Base-by-base conservation (phyloP, 2,329 filamentous ascomycete species). In the Fusarium newnesense region DNA sequence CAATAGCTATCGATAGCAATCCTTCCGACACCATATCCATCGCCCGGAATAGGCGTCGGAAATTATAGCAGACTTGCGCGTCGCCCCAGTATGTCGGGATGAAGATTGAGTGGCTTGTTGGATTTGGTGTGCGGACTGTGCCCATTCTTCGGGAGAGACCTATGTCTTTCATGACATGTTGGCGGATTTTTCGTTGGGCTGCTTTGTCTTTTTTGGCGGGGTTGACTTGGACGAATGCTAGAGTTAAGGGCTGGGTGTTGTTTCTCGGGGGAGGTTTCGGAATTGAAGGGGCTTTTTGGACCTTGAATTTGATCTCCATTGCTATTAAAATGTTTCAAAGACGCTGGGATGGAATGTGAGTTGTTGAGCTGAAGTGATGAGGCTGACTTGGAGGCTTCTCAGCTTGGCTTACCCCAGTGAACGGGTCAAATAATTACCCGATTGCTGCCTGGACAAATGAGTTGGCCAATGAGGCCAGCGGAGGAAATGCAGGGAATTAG, bases 91-190 rank as follows among this genome's bases (percentile, higher is more conserved):
- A 67, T 2, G 58, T 53, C 2, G 72, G 72, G 2, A 50, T 30
- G 11, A 60, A 39, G 12, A n/a, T n/a, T 4, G 24, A 34, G 21
- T 66, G 28, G 9, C 40, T 24, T 21, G 34, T 32, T 5, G 44
- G 28, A 4, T 61, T 34, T 12, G 16, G 4, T 8, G 15, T 28
- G 2, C 49, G 12, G 9, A 26, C 9, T 46, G 37, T 13, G 3
- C 59, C 28, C 19, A 42, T 56, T 60, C 74, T 47, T 15, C 74
- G 47, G 16, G 74, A 67, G 16, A 28, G 65, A 0, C 72, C 74
- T n/a, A 75, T 72, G 9, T 70, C 54, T 44, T 56, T 64, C 74
- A 76, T 75, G 13, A 76, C 75, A 71, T 77, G 74, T 5, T 75
- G 75, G 16, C 75, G 74, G n/a, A 77, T 69, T n/a, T 61, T 67